Conservation (phyloP, 2,329 filamentous ascomycete species). For the Eurotiales sp. region DNA sequence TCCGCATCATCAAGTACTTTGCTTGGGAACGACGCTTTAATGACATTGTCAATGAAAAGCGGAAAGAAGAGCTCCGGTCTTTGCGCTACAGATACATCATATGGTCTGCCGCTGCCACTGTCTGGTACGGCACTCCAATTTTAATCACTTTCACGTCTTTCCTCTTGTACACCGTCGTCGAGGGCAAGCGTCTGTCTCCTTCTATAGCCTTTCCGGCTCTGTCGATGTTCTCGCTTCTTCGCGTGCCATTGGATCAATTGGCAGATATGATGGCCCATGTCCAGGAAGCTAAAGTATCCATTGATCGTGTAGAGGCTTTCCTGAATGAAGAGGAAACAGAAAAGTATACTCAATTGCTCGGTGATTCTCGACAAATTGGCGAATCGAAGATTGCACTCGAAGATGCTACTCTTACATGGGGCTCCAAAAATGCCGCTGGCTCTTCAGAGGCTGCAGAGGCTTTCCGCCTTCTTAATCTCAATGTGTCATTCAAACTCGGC, state of each 20-base stretch:
- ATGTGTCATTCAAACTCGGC: slow-evolving; percentile 78
- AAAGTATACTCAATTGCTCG: slow-evolving; percentile 81
- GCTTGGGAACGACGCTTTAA: slow-evolving; percentile 95
- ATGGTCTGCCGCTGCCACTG: slow-evolving; percentile 86
- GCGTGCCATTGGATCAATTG: slow-evolving; percentile 89
- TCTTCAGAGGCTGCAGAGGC: slow-evolving; percentile 56
- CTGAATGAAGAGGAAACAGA: slow-evolving; percentile 90
- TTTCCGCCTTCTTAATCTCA: slow-evolving; percentile 77
- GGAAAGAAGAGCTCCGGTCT: slow-evolving; percentile 70
- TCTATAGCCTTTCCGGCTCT: slow-evolving; percentile 95
- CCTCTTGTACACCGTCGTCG: slow-evolving; percentile 83
- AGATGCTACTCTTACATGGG: slow-evolving; percentile 85
- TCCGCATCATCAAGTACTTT: slow-evolving; percentile 98
- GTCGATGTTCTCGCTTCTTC: slow-evolving; percentile 89
- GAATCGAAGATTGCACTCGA: slow-evolving; percentile 78
- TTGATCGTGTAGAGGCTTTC: slow-evolving; percentile 95
- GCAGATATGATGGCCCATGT: slow-evolving; percentile 99
- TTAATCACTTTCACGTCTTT: slow-evolving; percentile 97
- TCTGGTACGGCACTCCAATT: slow-evolving; percentile 95
- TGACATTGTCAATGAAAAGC: slow-evolving; percentile 82
- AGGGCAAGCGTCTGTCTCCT: slow-evolving; percentile 83
- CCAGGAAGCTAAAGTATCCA: slow-evolving; percentile 93
- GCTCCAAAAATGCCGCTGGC: slow-evolving; percentile 57
- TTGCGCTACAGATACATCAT: slow-evolving; percentile 80
- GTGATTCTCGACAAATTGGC: slow-evolving; percentile 66